Conservation (phyloP, 768 basidiomycete species). For the Tephrocybe sp. region DNA sequence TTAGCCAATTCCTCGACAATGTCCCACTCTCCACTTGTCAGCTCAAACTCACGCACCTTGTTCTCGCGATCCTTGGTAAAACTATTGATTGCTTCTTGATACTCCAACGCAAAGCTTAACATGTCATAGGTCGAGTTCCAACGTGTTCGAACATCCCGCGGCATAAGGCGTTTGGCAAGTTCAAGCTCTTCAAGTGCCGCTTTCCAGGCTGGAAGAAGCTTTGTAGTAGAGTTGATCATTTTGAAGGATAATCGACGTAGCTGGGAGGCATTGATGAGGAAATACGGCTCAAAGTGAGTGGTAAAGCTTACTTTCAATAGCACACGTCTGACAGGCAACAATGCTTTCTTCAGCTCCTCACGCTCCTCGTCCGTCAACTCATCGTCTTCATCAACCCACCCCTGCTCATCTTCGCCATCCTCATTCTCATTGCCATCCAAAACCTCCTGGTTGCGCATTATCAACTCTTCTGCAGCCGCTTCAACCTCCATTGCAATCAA, state of each 20-base stretch:
- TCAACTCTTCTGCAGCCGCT: neutral
- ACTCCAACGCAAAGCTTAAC: slow-evolving; percentile 24
- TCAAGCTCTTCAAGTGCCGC: slow-evolving; percentile 11
- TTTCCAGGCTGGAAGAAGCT: neutral
- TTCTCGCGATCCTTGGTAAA: slow-evolving; percentile 16
- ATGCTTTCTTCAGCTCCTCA: slow-evolving; percentile 12
- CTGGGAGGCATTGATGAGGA: slow-evolving; percentile 11
- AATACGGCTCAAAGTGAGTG: neutral
- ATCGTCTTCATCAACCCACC: slow-evolving; percentile 21
- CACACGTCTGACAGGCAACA: slow-evolving; percentile 24
- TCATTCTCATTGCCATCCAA: neutral
- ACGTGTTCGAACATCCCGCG: slow-evolving; percentile 28
- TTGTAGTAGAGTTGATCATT: slow-evolving; percentile 23
- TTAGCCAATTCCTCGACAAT: slow-evolving; percentile 22
- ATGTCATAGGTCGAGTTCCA: slow-evolving; percentile 36
- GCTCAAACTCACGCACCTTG: slow-evolving; percentile 17
- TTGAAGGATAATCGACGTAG: slow-evolving; percentile 19
- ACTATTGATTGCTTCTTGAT: slow-evolving; percentile 20
- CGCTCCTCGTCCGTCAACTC: slow-evolving; percentile 14
- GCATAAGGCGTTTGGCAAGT: slow-evolving; percentile 20
- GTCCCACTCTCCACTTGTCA: slow-evolving; percentile 25
- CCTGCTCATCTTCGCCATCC: slow-evolving; percentile 12
- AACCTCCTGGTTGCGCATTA: neutral
- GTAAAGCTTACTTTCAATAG: slow-evolving; percentile 27
- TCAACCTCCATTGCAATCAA: neutral